Base-by-base conservation (phyloP, 441 rosid species). In the Gossypium trilobum region DNA sequence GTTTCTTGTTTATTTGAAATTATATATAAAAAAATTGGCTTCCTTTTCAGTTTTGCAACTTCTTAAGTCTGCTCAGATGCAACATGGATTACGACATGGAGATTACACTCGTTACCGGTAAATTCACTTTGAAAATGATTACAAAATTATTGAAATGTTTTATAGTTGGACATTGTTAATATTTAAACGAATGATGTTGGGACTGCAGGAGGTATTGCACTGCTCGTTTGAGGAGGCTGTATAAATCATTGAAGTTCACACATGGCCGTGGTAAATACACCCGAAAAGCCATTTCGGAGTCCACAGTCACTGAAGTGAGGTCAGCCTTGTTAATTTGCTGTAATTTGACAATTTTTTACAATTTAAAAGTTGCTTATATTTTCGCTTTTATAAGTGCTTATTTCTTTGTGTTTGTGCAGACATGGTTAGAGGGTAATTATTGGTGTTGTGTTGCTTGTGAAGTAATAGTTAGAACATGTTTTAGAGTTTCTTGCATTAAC, bases 41-140 rank as follows among this genome's bases (percentile, higher is more conserved):
- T 65, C 56, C 23, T 19, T 33, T 9, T 57, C 85, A 92, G 99
- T 92, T 71, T 78, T 92, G 85, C 96, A 91, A 86, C 88, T 95
- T 52, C 81, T 91, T 78, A 91, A 91, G 77, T 78, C 96, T 63
- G 88, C 98, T 57, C 97, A 95, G 81, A 89, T 92, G 91, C 99
- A 95, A 82, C 99, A 95, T 75, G 99, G 98, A 66, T 75, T 95
- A 85, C 92, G 97, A 67, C 99, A 89, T 52, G 96, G 97, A 58
- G 96, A 95, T 74, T 95, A 95, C 72, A 78, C 94, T 58, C 95
- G 95, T 42, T 95, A 95, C 74, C 80, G 98, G 99, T 95, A 83
- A 7, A 16, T 61, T 60, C 27, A 8, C n/a, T 16, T 9, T 58
- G 16, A 48, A 48, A 46, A 13, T 4, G 6, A 6, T 44, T 80